Percentiles rank a stretch among this genome's conserved stretches.
Evolutionary conservation across 345 rosid species (phyloP).

Genomic region (Citrus glauca): DNA sequence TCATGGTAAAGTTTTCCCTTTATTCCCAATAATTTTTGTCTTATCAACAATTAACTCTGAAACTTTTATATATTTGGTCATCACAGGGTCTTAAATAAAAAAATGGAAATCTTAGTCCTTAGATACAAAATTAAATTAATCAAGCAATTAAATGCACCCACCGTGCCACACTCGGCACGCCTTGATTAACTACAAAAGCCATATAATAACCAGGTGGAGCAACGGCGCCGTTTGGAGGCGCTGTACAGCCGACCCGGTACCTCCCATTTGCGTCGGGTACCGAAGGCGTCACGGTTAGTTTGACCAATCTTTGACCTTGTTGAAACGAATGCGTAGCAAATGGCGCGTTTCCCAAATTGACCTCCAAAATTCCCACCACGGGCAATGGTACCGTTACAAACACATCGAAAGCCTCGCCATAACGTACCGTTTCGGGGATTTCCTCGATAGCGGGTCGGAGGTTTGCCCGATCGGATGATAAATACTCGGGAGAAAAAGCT

Average conservation of each 20-base stretch:
- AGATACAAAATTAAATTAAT: background rate
- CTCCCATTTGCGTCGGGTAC: slow-evolving; percentile 40
- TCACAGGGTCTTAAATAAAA: background rate
- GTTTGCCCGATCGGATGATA: slow-evolving; percentile 70
- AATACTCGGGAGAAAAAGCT: slow-evolving; percentile 84
- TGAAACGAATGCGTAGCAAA: slow-evolving; percentile 86
- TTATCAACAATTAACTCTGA: slow-evolving; percentile 1
- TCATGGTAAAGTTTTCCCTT: background rate
- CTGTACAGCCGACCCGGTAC: slow-evolving; percentile 61
- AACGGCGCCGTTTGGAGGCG: slow-evolving; percentile 68
- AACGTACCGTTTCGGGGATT: slow-evolving; percentile 47
- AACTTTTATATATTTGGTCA: background rate
- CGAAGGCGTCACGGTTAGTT: slow-evolving; percentile 54
- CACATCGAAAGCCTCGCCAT: slow-evolving; percentile 45
- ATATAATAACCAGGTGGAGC: slow-evolving; percentile 93
- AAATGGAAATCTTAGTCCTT: no score
- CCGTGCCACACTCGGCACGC: slow-evolving; percentile 82
- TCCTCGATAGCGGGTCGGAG: slow-evolving; percentile 61
- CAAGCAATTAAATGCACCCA: slow-evolving; percentile 69
- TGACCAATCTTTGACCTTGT: slow-evolving; percentile 79
- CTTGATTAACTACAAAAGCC: slow-evolving; percentile 81
- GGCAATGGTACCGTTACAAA: slow-evolving; percentile 57
- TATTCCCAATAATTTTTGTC: background rate
- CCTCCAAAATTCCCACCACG: slow-evolving; percentile 62
- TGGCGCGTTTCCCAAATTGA: slow-evolving; percentile 64